These are phyloP conservation scores for Yarrowia yakushimensis DNA, from an alignment of 805 yeast species.

Conservation along the genomic window DNA sequence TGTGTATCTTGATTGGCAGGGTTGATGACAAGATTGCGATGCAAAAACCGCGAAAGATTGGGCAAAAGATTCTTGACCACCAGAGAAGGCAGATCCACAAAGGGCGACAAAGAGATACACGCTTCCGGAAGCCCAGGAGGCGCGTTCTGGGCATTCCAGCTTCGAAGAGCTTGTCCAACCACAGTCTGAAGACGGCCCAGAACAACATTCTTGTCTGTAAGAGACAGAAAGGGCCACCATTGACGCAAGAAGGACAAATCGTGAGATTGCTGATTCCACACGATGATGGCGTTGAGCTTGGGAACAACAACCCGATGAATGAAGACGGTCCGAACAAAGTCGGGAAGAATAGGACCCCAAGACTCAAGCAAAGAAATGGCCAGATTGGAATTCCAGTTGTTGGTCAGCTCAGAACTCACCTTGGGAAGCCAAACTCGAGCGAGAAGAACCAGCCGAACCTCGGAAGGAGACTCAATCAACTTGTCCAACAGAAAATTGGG, in stretches of 20 bases:
- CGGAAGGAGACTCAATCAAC: background rate
- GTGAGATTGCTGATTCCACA: conserved; percentile 40
- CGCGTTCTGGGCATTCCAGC: conserved; percentile 10
- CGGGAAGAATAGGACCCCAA: conserved; percentile 43
- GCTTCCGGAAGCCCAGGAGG: conserved; percentile 5
- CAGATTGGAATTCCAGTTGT: conserved; percentile 45
- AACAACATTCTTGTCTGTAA: background rate
- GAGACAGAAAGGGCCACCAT: conserved; percentile 16
- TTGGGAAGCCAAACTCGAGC: conserved; percentile 41
- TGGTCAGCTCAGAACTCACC: conserved; percentile 34
- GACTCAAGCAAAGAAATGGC: conserved; percentile 43
- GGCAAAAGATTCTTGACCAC: conserved; percentile 28
- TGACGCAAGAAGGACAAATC: conserved; percentile 7
- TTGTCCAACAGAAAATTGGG: conserved; percentile 13
- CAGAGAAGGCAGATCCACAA: conserved; percentile 7
- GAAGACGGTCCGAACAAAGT: conserved; percentile 40
- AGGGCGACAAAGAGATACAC: background rate
- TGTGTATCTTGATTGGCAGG: conserved; percentile 34
- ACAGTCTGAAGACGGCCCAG: background rate
- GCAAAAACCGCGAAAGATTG: conserved; percentile 27
- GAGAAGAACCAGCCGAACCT: conserved; percentile 32
- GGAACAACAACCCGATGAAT: conserved; percentile 40
- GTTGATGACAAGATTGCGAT: conserved; percentile 31
- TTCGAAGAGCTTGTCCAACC: conserved; percentile 11
- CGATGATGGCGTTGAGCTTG: conserved; percentile 38